Evolutionary conservation across 2,329 filamentous ascomycete species (phyloP), one percentile per base, ranked within the genome.

Genomic region (Whalleya microplaca): DNA sequence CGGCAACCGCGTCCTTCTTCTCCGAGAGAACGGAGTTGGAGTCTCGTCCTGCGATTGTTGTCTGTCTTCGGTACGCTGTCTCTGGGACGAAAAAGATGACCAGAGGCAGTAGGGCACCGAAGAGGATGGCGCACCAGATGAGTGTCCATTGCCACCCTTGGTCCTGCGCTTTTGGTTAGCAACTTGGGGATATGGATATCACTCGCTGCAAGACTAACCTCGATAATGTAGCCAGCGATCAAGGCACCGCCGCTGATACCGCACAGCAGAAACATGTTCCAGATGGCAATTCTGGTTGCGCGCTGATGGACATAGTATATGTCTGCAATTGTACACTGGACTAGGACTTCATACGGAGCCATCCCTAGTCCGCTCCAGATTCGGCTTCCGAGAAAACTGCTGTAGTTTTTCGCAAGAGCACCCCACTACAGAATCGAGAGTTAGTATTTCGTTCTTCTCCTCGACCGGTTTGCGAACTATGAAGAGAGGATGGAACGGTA

Each of bases 41-140:
- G 12, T 66, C 58, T 16, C 21, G 60, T n/a, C 51, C 12, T 65
- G 41, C 23, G 61, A 63, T 4, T 64, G 59, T 47, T 6, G 59
- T 62, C 18, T 64, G 63, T 20, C 79, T 71, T 52, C 70, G 71
- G 67, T 80, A 83, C 1, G 75, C 75, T 16, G 80, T 82, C 63
- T 83, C 80, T 0, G 79, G 80, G 2, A 81, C 79, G 53, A 82
- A 77, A 45, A 82, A 71, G 51, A 79, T 67, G 18, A 80, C 73
- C 2, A 78, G 66, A 14, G 79, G 60, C 18, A 76, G 68, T 48
- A 80, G 69, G 2, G 77, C 58, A 1, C 76, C 78, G 16, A 77
- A 75, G 56, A 80, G 73, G 32, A 79, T 76, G 48, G 75, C 75
- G 23, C 79, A 76, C 56, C 80, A 77, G 40, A 78, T 73, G 60